phyloP scores from a whole-genome alignment of 2,329 filamentous ascomycete genomes.

The Microsporum canis region DNA sequence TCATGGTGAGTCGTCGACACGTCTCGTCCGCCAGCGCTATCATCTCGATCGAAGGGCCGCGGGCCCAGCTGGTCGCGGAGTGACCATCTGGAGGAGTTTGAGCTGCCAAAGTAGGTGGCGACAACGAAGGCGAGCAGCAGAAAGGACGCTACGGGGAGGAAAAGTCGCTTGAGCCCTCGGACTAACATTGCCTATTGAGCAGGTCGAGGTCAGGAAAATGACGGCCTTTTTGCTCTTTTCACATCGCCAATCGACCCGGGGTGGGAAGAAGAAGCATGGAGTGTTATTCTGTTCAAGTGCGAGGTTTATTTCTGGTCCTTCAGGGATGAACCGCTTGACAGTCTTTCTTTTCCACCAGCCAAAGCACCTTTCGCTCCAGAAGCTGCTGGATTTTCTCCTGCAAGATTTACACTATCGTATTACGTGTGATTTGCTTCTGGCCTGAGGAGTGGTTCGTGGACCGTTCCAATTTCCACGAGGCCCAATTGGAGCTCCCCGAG shows the following conservation, averaged over 20 bases:
- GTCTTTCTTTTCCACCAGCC: too few relatives aligned
- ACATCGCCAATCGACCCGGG: background rate
- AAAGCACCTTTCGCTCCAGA: too few relatives aligned
- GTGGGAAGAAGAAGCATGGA: background rate
- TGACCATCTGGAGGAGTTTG: background rate
- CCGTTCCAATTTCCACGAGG: background rate
- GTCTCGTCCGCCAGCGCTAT: background rate
- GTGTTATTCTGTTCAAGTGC: too few relatives aligned
- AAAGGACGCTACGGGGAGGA: conserved; percentile 7
- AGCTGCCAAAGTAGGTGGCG: background rate
- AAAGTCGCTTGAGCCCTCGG: conserved; percentile 10
- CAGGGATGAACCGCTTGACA: too few relatives aligned
- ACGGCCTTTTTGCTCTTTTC: background rate
- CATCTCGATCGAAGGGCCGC: background rate
- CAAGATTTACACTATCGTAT: background rate
- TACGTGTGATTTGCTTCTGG: conserved; percentile 10
- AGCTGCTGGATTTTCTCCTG: too few relatives aligned
- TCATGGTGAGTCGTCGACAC: conserved; percentile 19
- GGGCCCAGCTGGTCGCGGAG: background rate
- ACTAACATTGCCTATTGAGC: conserved; percentile 11
- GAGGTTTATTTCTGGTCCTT: too few relatives aligned
- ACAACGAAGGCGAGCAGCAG: conserved; percentile 8
- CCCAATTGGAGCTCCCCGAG: background rate
- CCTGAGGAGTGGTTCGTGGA: background rate
- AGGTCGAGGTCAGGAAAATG: background rate